A percentile compares a stretch with the other conserved stretches of the same genome.
phyloP scores from a whole-genome alignment of 352 stramenopile genomes.

The Globisporangium nodosum region DNA sequence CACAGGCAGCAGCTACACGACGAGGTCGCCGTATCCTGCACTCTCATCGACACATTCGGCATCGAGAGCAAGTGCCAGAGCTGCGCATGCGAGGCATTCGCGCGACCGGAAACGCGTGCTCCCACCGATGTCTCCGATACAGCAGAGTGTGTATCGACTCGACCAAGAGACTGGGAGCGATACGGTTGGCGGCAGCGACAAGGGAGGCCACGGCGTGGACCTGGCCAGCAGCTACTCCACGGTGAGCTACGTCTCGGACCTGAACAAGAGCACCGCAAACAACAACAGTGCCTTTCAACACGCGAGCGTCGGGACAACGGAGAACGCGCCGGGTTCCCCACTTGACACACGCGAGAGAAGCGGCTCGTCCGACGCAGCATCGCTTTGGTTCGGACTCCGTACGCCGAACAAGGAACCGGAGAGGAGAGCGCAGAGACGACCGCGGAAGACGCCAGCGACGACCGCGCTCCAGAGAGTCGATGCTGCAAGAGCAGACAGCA shows the following conservation, averaged over 20 bases:
- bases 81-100: not conserved
- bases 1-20: constrained; percentile 2
- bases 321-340: not conserved
- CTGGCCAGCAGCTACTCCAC: constrained; percentile 10
- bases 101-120: constrained; percentile 7
- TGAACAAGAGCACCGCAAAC: not conserved
- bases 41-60: not conserved
- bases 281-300: not conserved
- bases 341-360: constrained; percentile 3
- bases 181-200: not conserved
- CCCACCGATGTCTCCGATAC: constrained; percentile 6
- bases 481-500: not conserved
- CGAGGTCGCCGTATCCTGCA: not conserved
- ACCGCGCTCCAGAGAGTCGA: not conserved
- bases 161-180: not conserved
- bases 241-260: constrained; percentile 2
- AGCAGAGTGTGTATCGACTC: constrained; percentile 4
- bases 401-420: not conserved
- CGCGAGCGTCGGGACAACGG: not conserved
- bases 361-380: not conserved
- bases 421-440: not conserved
- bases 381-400: constrained; percentile 8
- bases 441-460: not conserved
- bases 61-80: not conserved
- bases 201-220: not conserved